A percentile compares a stretch with the other conserved stretches of the same genome.
Evolutionary conservation across 2,329 filamentous ascomycete genomes (phyloP).

Genomic region (Gnomoniopsis smithogilvyi): DNA sequence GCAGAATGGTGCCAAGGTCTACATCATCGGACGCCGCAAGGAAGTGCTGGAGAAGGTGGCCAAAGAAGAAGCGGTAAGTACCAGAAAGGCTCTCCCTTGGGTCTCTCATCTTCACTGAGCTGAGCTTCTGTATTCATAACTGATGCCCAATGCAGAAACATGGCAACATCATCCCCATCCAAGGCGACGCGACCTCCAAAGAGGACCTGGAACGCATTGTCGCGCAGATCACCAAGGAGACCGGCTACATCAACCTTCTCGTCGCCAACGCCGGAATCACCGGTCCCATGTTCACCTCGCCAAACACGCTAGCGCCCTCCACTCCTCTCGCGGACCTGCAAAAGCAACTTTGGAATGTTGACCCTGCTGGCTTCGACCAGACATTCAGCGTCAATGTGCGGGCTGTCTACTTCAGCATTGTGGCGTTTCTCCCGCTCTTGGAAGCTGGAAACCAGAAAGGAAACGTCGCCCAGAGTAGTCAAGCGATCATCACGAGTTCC

Average conservation of each 20-base stretch:
- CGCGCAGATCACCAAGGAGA: slow-evolving; percentile 45
- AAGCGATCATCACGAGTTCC: slow-evolving; percentile 58
- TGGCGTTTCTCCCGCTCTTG: slow-evolving; percentile 66
- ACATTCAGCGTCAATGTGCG: slow-evolving; percentile 62
- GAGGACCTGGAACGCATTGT: slow-evolving; percentile 53
- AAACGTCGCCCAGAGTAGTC: slow-evolving; percentile 24
- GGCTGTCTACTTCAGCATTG: slow-evolving; percentile 63
- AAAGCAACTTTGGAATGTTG: slow-evolving; percentile 42
- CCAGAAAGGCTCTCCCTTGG: no score
- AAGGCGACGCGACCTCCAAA: slow-evolving; percentile 33
- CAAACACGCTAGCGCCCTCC: neutral
- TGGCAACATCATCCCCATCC: slow-evolving; percentile 26
- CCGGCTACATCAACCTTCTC: slow-evolving; percentile 56
- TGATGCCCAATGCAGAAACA: slow-evolving; percentile 22
- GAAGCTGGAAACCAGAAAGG: slow-evolving; percentile 53
- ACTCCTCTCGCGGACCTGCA: slow-evolving; percentile 18
- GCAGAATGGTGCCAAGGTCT: slow-evolving; percentile 38
- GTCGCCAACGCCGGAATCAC: slow-evolving; percentile 52
- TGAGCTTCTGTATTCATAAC: neutral
- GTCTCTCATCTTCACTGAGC: no score
- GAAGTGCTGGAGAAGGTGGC: slow-evolving; percentile 37
- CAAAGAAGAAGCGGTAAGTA: slow-evolving; percentile 8
- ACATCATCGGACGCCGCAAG: slow-evolving; percentile 40
- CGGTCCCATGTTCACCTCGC: neutral
- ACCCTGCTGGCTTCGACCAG: slow-evolving; percentile 43